Evolutionary conservation across 2,329 filamentous ascomycete genomes (phyloP), one percentile per base, ranked within the genome.

Genomic region (Cadophora luteo-olivacea): DNA sequence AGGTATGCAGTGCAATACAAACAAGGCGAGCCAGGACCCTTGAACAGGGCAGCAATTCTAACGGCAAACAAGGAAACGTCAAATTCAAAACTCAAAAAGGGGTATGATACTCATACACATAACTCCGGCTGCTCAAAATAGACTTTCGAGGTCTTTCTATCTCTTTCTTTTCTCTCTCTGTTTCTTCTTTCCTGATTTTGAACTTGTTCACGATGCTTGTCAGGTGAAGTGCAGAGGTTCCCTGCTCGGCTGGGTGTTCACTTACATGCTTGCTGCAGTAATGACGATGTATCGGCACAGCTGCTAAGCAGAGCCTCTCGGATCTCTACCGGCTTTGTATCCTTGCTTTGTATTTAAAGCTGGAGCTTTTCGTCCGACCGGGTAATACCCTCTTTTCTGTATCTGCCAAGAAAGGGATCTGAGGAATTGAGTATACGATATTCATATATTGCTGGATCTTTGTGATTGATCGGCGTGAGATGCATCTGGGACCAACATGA

Each of bases 21-120:
- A 60, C 57, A 55, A 55, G 52, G 57, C n/a, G 38, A 60, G n/a
- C n/a, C 16, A n/a, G 52, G 45, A 49, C 16, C 52, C 14, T 45
- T 45, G 41, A 6, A 19, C 11, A 45, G 41, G 29, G 16, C 52
- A 55, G 52, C 16, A 19, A 55, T 55, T 29, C 25, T 7, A 32
- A 12, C 25, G 32, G 32, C 14, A 60, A 60, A 33, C 55, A 41
- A 41, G 22, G 33, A 41, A 60, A 9, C 55, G 24, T 4, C 8
- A 24, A 25, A 25, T 16, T 25, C 3, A 11, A 33, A 4, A n/a
- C 22, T n/a, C 52, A n/a, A n/a, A 55, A 55, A 55, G 25, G 14
- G 25, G 7, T 14, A 6, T 16, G 12, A 25, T 25, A 33, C 52
- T 55, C 29, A 33, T 14, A 9, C 19, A 33, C 29, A 55, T n/a